Conservation (phyloP, 2,329 filamentous ascomycete genomes). For the Diplodia mutila region DNA sequence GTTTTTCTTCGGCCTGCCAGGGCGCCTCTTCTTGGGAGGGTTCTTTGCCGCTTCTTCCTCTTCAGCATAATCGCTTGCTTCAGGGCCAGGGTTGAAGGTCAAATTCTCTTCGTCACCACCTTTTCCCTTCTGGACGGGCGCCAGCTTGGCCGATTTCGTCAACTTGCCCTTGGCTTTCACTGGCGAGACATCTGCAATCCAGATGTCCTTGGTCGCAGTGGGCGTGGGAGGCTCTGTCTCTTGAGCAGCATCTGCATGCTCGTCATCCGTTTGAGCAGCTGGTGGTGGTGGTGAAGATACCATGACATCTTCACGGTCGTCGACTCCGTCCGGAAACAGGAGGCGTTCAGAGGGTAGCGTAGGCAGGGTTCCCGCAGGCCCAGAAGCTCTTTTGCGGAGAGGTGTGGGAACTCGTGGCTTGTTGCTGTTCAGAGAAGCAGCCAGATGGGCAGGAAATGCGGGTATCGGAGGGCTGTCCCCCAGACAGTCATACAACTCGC, state of each 20-base stretch:
- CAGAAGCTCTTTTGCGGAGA: slow-evolving; percentile 8
- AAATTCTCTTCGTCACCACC: slow-evolving; percentile 35
- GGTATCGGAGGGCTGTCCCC: slow-evolving; percentile 42
- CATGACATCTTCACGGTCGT: slow-evolving; percentile 17
- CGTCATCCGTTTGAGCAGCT: background rate
- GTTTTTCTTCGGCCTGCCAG: slow-evolving; percentile 23
- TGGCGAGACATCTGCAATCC: slow-evolving; percentile 32
- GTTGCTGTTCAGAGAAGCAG: slow-evolving; percentile 14
- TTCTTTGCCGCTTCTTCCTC: background rate
- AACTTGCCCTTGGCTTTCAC: slow-evolving; percentile 32
- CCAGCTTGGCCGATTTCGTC: slow-evolving; percentile 33
- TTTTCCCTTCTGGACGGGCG: slow-evolving; percentile 46
- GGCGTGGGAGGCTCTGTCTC: background rate
- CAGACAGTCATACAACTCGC: slow-evolving; percentile 57
- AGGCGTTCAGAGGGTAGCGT: slow-evolving; percentile 46
- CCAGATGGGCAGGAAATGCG: slow-evolving; percentile 37
- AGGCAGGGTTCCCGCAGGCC: slow-evolving; percentile 31
- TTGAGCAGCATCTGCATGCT: background rate
- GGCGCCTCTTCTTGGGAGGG: slow-evolving; percentile 24
- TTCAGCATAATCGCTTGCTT: slow-evolving; percentile 2
- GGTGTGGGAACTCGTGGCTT: slow-evolving; percentile 5
- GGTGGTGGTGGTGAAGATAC: background rate
- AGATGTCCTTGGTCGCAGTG: slow-evolving; percentile 10
- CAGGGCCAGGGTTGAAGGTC: slow-evolving; percentile 23
- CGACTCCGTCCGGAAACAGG: slow-evolving; percentile 36